A percentile compares a stretch with the other conserved stretches of the same genome.
Evolutionary conservation across 179 eudicot species (phyloP).

Genomic region (Vitellaria paradoxa): DNA sequence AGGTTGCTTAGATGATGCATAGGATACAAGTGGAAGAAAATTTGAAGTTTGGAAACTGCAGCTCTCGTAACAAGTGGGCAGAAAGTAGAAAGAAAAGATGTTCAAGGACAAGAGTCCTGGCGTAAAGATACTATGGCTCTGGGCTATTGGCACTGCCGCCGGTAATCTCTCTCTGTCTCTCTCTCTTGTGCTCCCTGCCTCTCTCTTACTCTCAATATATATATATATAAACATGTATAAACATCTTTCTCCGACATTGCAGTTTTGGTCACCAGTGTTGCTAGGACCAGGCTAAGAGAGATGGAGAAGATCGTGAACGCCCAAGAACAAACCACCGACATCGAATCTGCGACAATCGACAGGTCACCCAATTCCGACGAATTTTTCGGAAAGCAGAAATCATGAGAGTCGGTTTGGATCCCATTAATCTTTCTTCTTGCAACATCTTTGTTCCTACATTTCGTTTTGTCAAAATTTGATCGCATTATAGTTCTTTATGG

Average conservation of each 20-base stretch:
- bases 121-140: constrained; percentile 78
- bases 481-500: background rate
- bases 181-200: background rate
- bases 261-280: constrained; percentile 59
- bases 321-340: constrained; percentile 13
- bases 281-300: constrained; percentile 48
- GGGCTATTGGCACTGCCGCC: constrained; percentile 83
- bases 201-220: background rate
- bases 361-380: constrained; percentile 11
- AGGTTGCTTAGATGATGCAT: too few species aligned
- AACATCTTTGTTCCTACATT: background rate
- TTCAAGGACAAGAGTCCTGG: constrained; percentile 71
- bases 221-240: background rate
- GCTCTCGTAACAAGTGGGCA: background rate
- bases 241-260: constrained; percentile 12
- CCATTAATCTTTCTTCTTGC: background rate
- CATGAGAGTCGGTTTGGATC: constrained; percentile 14
- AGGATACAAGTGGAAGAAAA: too few species aligned
- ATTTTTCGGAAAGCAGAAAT: constrained; percentile 30
- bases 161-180: constrained; percentile 29
- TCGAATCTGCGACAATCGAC: background rate
- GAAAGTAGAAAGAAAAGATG: constrained; percentile 21
- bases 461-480: too few species aligned
- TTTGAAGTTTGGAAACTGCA: too few species aligned
- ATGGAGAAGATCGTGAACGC: constrained; percentile 55